Evolutionary conservation across 306 rosid species (phyloP).

Genomic region (Castanea mollissima): DNA sequence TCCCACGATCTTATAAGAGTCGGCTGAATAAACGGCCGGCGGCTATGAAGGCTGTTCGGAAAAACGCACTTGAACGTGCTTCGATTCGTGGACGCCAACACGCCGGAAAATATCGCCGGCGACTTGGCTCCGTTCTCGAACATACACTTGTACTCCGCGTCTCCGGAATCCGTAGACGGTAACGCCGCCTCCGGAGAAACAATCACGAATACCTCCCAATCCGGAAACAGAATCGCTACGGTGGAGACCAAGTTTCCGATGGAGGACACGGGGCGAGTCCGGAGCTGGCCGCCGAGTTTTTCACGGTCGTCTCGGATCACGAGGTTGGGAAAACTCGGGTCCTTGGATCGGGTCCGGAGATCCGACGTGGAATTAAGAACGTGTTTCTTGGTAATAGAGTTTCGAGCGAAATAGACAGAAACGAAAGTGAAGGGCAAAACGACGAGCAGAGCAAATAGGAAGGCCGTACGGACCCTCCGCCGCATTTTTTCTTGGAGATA

Average conservation of each 20-base stretch:
- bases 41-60: constrained; percentile 41
- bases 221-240: constrained; percentile 53
- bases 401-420: constrained; percentile 42
- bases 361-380: neutral
- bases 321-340: neutral
- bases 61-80: constrained; percentile 47
- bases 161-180: neutral
- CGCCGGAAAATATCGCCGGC: constrained; percentile 38
- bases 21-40: constrained; percentile 47
- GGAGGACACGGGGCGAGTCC: constrained; percentile 45
- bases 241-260: constrained; percentile 25
- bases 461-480: constrained; percentile 31
- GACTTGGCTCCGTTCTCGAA: constrained; percentile 46
- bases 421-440: constrained; percentile 31
- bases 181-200: constrained; percentile 22
- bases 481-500: constrained; percentile 36
- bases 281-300: constrained; percentile 3
- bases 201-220: constrained; percentile 64
- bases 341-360: neutral
- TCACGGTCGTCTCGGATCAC: neutral
- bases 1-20: constrained; percentile 9
- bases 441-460: constrained; percentile 22
- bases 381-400: too few species aligned
- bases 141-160: constrained; percentile 26
- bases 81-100: constrained; percentile 27